Evolutionary conservation across 345 rosid species (phyloP), one percentile per base, ranked within the genome.

Genomic region (Carallia brachiata): DNA sequence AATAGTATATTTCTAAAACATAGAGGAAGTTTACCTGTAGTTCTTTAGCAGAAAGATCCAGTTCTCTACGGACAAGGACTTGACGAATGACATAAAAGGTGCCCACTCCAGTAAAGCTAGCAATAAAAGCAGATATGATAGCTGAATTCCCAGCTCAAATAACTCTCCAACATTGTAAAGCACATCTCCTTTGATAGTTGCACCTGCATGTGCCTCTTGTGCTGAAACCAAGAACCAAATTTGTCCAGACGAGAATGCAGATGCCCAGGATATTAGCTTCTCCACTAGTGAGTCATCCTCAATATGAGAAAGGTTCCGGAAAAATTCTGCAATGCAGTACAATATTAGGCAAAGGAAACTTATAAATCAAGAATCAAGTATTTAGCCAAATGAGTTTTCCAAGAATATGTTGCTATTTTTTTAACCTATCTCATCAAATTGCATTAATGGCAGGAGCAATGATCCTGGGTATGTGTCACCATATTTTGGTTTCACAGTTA

Each of bases 11-110:
- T 56, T 56, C 60, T 13, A 56, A 56, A 56, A 23, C 36, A 65
- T 36, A 69, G 59, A 36, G 15, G 36, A 27, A 30, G 56, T 68
- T 44, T 73, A 87, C 98, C 95, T 94, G 97, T 83, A 94, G 76
- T 54, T 91, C 97, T 81, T 91, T 94, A 62, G 98, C 96, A 36
- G 98, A 91, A 73, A 91, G 98, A 81, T 91, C 98, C 57, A 94
- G 98, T 78, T 94, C 97, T 86, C 97, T 86, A 37, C 98, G 91
- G 6, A 90, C 91, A 78, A 91, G 90, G 72, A 91, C 98, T 80
- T 91, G 98, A 73, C 95, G 96, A 66, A 94, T 91, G 62, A 94
- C 97, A 73, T 81, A 91, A 80, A 90, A 91, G 69, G 91, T 84
- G 57, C 97, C 97, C 40, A 79, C 96, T 52, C 98, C 98, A 94